These are phyloP conservation scores for Venturia effusa DNA, from an alignment of 2,329 filamentous ascomycete genomes.

Conservation along the genomic window DNA sequence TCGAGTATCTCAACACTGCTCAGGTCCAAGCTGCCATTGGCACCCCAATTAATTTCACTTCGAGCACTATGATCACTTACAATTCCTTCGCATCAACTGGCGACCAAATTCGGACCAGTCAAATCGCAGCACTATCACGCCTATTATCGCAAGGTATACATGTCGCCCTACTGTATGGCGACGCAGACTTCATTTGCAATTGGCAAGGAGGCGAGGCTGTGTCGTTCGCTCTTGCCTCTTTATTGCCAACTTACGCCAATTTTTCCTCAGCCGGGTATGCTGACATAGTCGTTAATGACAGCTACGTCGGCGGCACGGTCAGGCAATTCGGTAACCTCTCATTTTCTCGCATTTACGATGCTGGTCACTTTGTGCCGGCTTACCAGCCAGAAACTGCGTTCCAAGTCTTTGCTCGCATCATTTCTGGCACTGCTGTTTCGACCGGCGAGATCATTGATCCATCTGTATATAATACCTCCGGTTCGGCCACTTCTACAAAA, in stretches of 20 bases:
- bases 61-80: conserved; percentile 28
- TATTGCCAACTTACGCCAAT: conserved; percentile 36
- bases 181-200: conserved; percentile 47
- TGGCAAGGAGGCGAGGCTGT: conserved; percentile 67
- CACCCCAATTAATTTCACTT: conserved; percentile 39
- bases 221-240: conserved; percentile 45
- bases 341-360: conserved; percentile 41
- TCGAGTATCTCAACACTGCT: conserved; percentile 40
- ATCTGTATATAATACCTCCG: conserved; percentile 44
- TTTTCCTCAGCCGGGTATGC: conserved; percentile 63
- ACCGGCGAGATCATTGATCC: conserved; percentile 41
- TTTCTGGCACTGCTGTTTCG: conserved; percentile 38
- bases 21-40: conserved; percentile 39
- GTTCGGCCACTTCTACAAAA: conserved; percentile 46
- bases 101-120: conserved; percentile 31
- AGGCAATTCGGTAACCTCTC: conserved; percentile 62
- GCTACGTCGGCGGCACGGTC: conserved; percentile 60
- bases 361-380: conserved; percentile 38
- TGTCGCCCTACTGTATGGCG: conserved; percentile 61
- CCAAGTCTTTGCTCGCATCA: conserved; percentile 41
- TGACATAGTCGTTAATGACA: conserved; percentile 56
- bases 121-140: conserved; percentile 29
- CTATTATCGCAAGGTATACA: conserved; percentile 32
- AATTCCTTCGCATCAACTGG: conserved; percentile 31
- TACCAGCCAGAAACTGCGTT: conserved; percentile 43